Conservation (phyloP, 2,329 filamentous ascomycete genomes). For the Diaporthe australafricana region DNA sequence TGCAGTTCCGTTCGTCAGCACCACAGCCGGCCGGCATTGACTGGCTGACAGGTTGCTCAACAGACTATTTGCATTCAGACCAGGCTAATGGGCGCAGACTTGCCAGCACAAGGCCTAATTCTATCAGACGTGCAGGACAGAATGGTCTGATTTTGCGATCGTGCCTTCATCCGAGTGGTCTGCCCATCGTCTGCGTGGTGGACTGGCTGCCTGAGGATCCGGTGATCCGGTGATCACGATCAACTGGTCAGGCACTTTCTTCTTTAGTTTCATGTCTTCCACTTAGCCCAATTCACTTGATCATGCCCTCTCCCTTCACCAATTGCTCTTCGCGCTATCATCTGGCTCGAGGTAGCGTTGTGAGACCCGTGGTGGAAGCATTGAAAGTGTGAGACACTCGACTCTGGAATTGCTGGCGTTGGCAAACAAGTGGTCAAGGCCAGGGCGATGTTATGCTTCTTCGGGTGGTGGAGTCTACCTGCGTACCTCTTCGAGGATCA, state of each 20-base stretch:
- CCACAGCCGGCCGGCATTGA: neutral
- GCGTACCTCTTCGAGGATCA: neutral
- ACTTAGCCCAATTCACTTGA: neutral
- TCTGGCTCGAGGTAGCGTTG: neutral
- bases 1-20: neutral
- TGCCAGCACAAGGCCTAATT: neutral
- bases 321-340: neutral
- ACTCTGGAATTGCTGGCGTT: neutral
- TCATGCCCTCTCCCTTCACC: neutral
- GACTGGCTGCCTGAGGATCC: neutral
- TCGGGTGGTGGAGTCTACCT: neutral
- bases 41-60: neutral
- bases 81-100: neutral
- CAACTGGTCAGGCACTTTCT: neutral
- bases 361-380: neutral
- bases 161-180: neutral
- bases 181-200: neutral
- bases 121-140: neutral
- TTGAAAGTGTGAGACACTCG: neutral
- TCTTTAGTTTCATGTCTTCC: neutral
- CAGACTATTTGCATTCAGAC: too few relatives aligned
- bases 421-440: neutral
- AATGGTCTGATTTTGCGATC: slow-evolving; percentile 2
- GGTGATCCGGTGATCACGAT: neutral
- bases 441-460: neutral